Evolutionary conservation across 805 yeast genomes (phyloP).

Genomic region (Myxozyma nipponensis): DNA sequence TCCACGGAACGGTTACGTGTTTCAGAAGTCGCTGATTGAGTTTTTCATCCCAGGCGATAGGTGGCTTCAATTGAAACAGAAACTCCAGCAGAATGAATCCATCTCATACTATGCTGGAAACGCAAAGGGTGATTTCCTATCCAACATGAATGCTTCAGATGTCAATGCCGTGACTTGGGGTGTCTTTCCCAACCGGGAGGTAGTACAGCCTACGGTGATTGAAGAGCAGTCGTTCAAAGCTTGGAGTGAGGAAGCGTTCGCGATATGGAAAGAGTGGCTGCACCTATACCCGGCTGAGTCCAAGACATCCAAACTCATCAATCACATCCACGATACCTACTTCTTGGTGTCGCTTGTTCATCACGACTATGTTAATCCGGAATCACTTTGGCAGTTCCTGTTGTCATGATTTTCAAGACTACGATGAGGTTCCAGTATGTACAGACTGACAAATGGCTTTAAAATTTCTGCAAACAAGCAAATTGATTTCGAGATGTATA

Average conservation of each 20-base stretch:
- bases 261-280: slow-evolving; percentile 90
- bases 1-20: slow-evolving; percentile 79
- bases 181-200: slow-evolving; percentile 85
- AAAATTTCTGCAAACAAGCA: neutral
- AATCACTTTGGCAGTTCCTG: slow-evolving; percentile 71
- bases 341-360: slow-evolving; percentile 80
- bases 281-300: slow-evolving; percentile 59
- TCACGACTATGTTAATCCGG: slow-evolving; percentile 72
- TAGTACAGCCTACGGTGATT: slow-evolving; percentile 85
- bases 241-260: slow-evolving; percentile 94
- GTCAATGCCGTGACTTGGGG: slow-evolving; percentile 90
- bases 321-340: slow-evolving; percentile 56
- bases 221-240: slow-evolving; percentile 91
- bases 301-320: slow-evolving; percentile 58
- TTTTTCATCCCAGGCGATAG: slow-evolving; percentile 69
- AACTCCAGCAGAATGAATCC: slow-evolving; percentile 44
- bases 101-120: slow-evolving; percentile 77
- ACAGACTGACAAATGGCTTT: neutral
- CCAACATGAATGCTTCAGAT: slow-evolving; percentile 51
- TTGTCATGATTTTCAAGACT: too few species aligned
- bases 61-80: slow-evolving; percentile 63
- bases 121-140: slow-evolving; percentile 50
- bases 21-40: slow-evolving; percentile 92
- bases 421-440: too few species aligned
- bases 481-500: neutral